Base-by-base conservation (phyloP, 495 filamentous ascomycete genomes). In the Aspergillus homomorphus region DNA sequence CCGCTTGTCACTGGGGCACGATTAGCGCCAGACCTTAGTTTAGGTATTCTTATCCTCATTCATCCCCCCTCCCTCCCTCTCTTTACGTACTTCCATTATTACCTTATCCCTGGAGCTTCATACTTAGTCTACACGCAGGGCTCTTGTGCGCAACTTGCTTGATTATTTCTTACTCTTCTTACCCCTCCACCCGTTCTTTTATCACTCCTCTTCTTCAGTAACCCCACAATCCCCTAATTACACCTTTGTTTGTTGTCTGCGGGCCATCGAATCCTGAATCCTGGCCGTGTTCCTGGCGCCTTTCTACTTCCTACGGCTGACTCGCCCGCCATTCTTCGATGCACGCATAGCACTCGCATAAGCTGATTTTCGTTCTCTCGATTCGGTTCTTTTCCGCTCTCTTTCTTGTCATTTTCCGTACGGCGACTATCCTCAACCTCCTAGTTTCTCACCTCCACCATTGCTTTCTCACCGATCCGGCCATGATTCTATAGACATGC, bases 401-500 rank as follows among this genome's bases (percentile, higher is more conserved):
- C 10, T 38, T 12, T 7, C 33, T 5, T 38, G 33, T 9, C 33
- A 38, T 14, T 9, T 38, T 54, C 49, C 16, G 24, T 44, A 33
- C 45, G 18, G 6, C 46, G 23, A 12, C 15, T 24, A 15, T 26
- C 12, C 24, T 41, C 42, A 26, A 53, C 43, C 23, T n/a, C n/a
- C n/a, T n/a, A 21, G 26, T 45, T 19, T 42, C 54, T 59, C 41
- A 12, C 12, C 14, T 14, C 22, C 49, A 48, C 2, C 19, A 44
- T 19, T 20, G 8, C 8, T 18, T 43, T 12, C 16, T 15, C 19
- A 30, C 33, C 28, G 23, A 26, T 19, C 20, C 49, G 52, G n/a
- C 51, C 50, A 59, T 48, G 46, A 18, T 46, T 38, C 24, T 18
- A 43, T 63, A 63, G 57, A 57, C 30, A 57, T 63, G 49, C 28